Evolutionary conservation across 805 yeast species (phyloP), one percentile per base, ranked within the genome.

Genomic region (Metschnikowia gelsemii): DNA sequence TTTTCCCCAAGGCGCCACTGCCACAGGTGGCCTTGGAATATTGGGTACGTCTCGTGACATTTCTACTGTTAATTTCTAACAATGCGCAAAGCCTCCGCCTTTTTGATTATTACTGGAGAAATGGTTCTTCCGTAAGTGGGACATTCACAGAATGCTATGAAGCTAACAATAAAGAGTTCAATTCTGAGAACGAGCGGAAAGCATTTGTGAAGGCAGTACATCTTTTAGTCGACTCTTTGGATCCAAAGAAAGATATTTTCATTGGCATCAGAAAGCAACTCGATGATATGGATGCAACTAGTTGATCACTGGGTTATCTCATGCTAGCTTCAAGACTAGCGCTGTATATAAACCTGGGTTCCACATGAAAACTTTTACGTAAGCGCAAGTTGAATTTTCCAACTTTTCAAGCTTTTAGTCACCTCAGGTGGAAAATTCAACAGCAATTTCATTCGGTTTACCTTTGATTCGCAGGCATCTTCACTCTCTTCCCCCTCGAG

Each of bases 41-140:
- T 20, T 69, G 71, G 71, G 63, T 66, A 8, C 53, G 68, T 22
- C 54, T 70, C 6, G 51, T 54, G 7, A 64, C 63, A 5, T 70
- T 58, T 44, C 55, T 70, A 18, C 59, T 66, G 1, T 42, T 57
- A 28, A 49, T 64, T 11, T 49, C 55, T 35, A 58, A 64, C 40
- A 38, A 38, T n/a, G 32, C 46, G 3, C 64, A 67, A 16, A 54
- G 49, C 26, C 47, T 54, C 12, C 49, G 54, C 17, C 67, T 70
- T 38, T 48, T 69, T 33, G 47, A 55, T 34, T 47, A 52, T 33
- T 57, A 61, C 45, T 68, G 71, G 72, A 45, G 51, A 22, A 41
- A 42, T 8, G 36, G 62, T 7, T 31, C 57, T 3, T 29, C 52
- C 1, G 47, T 50, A 7, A 49, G 61, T 4, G 57, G 64, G 8